Evolutionary conservation across 768 basidiomycete genomes (phyloP).

Genomic region (Pholiota conissans): DNA sequence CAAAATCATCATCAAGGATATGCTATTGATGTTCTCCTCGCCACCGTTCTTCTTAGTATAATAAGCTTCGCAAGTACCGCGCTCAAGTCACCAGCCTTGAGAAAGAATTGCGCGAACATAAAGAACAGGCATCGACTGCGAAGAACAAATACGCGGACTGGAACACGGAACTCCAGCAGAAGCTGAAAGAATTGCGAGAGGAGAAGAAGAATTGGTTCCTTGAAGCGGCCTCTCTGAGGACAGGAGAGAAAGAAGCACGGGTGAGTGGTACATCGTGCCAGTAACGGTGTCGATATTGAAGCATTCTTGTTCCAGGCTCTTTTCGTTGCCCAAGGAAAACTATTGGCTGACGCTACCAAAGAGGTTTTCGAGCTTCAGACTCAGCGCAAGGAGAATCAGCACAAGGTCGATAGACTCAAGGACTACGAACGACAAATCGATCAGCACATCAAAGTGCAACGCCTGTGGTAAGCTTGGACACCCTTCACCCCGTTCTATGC

Average conservation of each 20-base stretch:
- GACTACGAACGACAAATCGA: slow-evolving; percentile 91
- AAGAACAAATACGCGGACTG: slow-evolving; percentile 84
- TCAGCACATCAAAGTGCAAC: slow-evolving; percentile 73
- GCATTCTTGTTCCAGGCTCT: slow-evolving; percentile 47
- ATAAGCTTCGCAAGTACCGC: slow-evolving; percentile 79
- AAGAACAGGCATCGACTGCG: slow-evolving; percentile 66
- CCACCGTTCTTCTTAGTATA: slow-evolving; percentile 53
- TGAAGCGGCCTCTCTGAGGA: slow-evolving; percentile 68
- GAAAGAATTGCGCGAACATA: slow-evolving; percentile 70
- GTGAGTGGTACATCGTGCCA: slow-evolving; percentile 35
- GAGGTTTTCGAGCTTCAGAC: slow-evolving; percentile 75
- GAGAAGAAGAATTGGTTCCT: slow-evolving; percentile 77
- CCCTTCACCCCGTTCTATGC: background rate
- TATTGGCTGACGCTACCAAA: slow-evolving; percentile 67
- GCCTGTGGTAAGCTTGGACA: slow-evolving; percentile 61
- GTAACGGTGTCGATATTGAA: background rate
- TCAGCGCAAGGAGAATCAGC: slow-evolving; percentile 72
- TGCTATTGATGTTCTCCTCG: background rate
- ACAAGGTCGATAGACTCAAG: slow-evolving; percentile 75
- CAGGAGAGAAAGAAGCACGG: slow-evolving; percentile 69
- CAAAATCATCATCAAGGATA: background rate
- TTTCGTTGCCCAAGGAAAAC: slow-evolving; percentile 66
- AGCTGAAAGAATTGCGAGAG: slow-evolving; percentile 70
- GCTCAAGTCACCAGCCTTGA: slow-evolving; percentile 66
- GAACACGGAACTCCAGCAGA: slow-evolving; percentile 79